Evolutionary conservation across 768 basidiomycete genomes (phyloP).

Genomic region (Pisolithus albus): DNA sequence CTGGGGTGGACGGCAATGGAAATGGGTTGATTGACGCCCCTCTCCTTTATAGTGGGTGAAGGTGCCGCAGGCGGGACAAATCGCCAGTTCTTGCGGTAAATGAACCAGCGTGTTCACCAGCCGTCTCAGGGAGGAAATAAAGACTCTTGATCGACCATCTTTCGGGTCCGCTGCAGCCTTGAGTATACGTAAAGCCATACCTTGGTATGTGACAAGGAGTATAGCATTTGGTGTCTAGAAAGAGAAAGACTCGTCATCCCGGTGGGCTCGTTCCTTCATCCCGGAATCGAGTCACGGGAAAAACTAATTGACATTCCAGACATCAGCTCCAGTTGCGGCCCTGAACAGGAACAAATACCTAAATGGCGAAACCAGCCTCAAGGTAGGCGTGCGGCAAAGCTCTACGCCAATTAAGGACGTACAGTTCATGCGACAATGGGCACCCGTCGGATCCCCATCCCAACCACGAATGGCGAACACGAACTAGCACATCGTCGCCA

Average conservation of each 20-base stretch:
- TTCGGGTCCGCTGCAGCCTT: slow-evolving; percentile 22
- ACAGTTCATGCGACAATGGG: slow-evolving; percentile 22
- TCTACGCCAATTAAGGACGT: slow-evolving; percentile 21
- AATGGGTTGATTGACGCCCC: slow-evolving; percentile 14
- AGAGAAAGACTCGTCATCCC: not conserved
- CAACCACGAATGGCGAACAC: slow-evolving; percentile 11
- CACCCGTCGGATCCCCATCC: slow-evolving; percentile 22
- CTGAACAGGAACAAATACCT: slow-evolving; percentile 25
- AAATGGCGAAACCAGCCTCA: slow-evolving; percentile 25
- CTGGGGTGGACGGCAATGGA: slow-evolving; percentile 17
- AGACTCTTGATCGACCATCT: slow-evolving; percentile 7
- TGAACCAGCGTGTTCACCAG: not conserved
- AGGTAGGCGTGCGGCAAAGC: slow-evolving; percentile 26
- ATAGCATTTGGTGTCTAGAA: not conserved
- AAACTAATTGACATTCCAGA: slow-evolving; percentile 9
- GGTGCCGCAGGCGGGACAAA: not conserved
- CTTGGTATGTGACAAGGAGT: not conserved
- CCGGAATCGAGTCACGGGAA: slow-evolving; percentile 5
- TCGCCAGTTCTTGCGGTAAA: not conserved
- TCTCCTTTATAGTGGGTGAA: slow-evolving; percentile 17
- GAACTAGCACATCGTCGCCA: slow-evolving; percentile 10
- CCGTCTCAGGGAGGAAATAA: not conserved
- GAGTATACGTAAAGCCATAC: slow-evolving; percentile 4
- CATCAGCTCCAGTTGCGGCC: slow-evolving; percentile 18
- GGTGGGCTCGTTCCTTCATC: slow-evolving; percentile 8